These are phyloP conservation scores for Gossypium arboreum DNA, from an alignment of 345 rosid genomes.

Conservation along the genomic window DNA sequence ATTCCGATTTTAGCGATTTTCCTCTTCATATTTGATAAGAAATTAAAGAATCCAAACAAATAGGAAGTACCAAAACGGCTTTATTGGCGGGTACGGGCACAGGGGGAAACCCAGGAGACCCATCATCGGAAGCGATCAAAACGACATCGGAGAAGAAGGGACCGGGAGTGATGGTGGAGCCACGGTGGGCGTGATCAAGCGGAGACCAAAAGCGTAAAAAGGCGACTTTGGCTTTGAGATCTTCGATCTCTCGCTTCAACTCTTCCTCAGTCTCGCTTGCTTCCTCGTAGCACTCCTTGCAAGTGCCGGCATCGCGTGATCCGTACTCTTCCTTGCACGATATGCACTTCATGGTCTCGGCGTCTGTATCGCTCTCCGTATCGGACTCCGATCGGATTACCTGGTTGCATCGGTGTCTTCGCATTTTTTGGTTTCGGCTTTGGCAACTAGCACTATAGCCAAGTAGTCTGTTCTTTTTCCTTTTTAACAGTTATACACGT, in stretches of 20 bases:
- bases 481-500: no score
- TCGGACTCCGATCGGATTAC: neutral
- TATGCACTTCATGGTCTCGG: conserved; percentile 49
- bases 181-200: conserved; percentile 29
- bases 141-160: conserved; percentile 55
- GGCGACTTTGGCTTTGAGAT: conserved; percentile 41
- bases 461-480: neutral
- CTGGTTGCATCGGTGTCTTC: conserved; percentile 2
- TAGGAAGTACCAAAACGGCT: conserved; percentile 49
- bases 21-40: conserved; percentile 48
- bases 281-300: conserved; percentile 17
- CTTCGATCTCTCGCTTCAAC: neutral
- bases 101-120: conserved; percentile 26
- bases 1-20: no score
- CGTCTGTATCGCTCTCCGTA: conserved; percentile 26
- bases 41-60: neutral
- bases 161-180: neutral
- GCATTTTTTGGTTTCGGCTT: neutral
- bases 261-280: conserved; percentile 1
- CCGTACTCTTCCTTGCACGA: conserved; percentile 64
- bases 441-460: neutral
- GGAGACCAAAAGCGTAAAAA: conserved; percentile 61
- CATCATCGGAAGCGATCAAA: conserved; percentile 54
- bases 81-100: conserved; percentile 65
- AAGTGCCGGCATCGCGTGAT: conserved; percentile 15